Evolutionary conservation across 225 moss, liverwort and hornwort genomes (phyloP).

Genomic region (Bryoerythrophyllum caledonicum): DNA sequence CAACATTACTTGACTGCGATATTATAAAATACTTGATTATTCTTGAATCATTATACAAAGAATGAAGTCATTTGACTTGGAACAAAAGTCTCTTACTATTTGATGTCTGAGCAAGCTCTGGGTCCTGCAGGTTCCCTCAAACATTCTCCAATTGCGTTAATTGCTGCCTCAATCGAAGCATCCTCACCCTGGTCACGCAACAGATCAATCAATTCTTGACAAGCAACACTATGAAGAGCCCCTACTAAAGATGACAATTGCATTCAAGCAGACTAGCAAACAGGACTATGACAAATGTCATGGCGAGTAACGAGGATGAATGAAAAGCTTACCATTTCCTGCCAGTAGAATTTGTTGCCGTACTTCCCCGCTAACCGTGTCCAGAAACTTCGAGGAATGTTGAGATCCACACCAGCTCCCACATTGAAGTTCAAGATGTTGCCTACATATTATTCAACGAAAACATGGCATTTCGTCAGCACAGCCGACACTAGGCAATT

Average conservation of each 20-base stretch:
- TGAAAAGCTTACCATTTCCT: slow-evolving; percentile 65
- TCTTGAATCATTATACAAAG: slow-evolving; percentile 39
- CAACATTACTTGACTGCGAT: background rate
- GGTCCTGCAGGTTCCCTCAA: slow-evolving; percentile 93
- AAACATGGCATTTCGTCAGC: slow-evolving; percentile 9
- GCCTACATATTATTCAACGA: slow-evolving; percentile 45
- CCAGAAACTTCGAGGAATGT: slow-evolving; percentile 96
- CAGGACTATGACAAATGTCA: background rate
- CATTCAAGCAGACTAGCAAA: background rate
- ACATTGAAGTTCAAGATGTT: slow-evolving; percentile 98
- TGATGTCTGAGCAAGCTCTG: slow-evolving; percentile 73
- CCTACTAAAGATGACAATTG: too few relatives aligned
- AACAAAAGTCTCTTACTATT: slow-evolving; percentile 40
- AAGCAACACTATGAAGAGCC: background rate
- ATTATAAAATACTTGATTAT: slow-evolving; percentile 20
- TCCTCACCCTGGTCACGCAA: slow-evolving; percentile 79
- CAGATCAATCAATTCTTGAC: slow-evolving; percentile 3
- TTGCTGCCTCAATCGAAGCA: slow-evolving; percentile 92
- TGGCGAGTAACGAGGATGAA: background rate
- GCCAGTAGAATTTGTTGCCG: slow-evolving; percentile 96
- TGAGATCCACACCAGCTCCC: slow-evolving; percentile 87
- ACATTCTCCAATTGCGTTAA: slow-evolving; percentile 81
- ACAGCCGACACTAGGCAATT: slow-evolving; percentile 2
- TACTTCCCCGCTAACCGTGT: slow-evolving; percentile 89
- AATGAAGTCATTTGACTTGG: slow-evolving; percentile 47